These are phyloP conservation scores for Ciborinia camelliae DNA, from an alignment of 2,329 filamentous ascomycete species.

Conservation along the genomic window DNA sequence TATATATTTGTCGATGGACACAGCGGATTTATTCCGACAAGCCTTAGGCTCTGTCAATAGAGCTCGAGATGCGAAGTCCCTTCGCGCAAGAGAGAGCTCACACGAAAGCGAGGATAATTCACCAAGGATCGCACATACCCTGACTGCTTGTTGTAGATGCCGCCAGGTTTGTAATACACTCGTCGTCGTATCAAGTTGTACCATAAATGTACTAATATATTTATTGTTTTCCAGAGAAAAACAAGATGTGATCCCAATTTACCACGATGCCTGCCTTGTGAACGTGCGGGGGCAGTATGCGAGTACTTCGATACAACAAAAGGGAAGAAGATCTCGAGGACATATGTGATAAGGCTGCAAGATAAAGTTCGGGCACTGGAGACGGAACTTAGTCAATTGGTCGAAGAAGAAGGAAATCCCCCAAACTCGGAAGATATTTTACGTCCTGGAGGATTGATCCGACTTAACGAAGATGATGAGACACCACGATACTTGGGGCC, in stretches of 20 bases:
- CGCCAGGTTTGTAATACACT: constrained; percentile 58
- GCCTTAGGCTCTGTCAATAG: constrained; percentile 45
- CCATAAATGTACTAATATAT: constrained; percentile 40
- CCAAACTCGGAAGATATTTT: constrained; percentile 81
- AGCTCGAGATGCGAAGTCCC: constrained; percentile 35
- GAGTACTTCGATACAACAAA: constrained; percentile 93
- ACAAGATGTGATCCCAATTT: constrained; percentile 92
- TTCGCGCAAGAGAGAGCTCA: constrained; percentile 35
- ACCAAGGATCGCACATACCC: constrained; percentile 69
- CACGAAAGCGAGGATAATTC: constrained; percentile 50
- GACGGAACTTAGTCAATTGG: constrained; percentile 73
- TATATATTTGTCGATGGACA: constrained; percentile 50
- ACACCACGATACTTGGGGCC: constrained; percentile 84
- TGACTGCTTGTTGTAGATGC: constrained; percentile 78
- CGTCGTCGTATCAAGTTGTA: constrained; percentile 20
- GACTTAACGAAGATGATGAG: constrained; percentile 80
- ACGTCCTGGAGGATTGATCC: constrained; percentile 79
- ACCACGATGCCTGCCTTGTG: constrained; percentile 87
- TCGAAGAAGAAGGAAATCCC: constrained; percentile 69
- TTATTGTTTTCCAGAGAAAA: constrained; percentile 60
- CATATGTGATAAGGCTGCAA: constrained; percentile 89
- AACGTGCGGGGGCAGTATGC: constrained; percentile 85
- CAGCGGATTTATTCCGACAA: constrained; percentile 57
- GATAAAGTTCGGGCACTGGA: constrained; percentile 81
- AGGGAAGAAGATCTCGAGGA: constrained; percentile 79